These are phyloP conservation scores for Lactarius sp. DNA, from an alignment of 768 basidiomycete genomes.

Conservation along the genomic window DNA sequence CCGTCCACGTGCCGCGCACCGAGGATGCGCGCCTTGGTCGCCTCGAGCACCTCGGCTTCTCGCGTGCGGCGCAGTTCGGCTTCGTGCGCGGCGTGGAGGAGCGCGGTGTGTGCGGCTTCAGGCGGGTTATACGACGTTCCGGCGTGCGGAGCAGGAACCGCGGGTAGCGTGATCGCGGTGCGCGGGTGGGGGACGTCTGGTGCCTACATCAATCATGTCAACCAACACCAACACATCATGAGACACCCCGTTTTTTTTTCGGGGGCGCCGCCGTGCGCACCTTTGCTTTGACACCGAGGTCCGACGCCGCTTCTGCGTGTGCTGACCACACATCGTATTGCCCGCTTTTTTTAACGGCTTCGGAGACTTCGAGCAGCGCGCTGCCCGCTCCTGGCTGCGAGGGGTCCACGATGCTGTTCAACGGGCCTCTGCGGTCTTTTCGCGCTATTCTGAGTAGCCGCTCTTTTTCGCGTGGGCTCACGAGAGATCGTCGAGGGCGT, in stretches of 20 bases:
- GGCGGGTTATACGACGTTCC: constrained; percentile 91
- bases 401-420: constrained; percentile 66
- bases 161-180: constrained; percentile 54
- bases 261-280: constrained; percentile 32
- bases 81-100: constrained; percentile 63
- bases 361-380: constrained; percentile 56
- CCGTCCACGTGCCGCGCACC: constrained; percentile 37
- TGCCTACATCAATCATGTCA: constrained; percentile 34
- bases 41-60: constrained; percentile 49
- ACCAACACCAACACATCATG: background rate
- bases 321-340: constrained; percentile 59
- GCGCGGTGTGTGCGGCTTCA: constrained; percentile 61
- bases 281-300: constrained; percentile 47
- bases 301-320: constrained; percentile 34
- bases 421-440: constrained; percentile 62
- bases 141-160: constrained; percentile 66
- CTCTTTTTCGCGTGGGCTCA: constrained; percentile 69
- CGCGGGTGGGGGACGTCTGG: constrained; percentile 46
- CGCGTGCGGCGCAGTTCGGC: constrained; percentile 55
- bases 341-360: constrained; percentile 65
- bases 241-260: background rate
- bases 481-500: constrained; percentile 34
- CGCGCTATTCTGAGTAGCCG: constrained; percentile 73
- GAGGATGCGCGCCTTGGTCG: constrained; percentile 52
- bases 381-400: constrained; percentile 63